These are phyloP conservation scores for Puya raimondii DNA, from an alignment of 176 grass and related monocot species.

Conservation along the genomic window DNA sequence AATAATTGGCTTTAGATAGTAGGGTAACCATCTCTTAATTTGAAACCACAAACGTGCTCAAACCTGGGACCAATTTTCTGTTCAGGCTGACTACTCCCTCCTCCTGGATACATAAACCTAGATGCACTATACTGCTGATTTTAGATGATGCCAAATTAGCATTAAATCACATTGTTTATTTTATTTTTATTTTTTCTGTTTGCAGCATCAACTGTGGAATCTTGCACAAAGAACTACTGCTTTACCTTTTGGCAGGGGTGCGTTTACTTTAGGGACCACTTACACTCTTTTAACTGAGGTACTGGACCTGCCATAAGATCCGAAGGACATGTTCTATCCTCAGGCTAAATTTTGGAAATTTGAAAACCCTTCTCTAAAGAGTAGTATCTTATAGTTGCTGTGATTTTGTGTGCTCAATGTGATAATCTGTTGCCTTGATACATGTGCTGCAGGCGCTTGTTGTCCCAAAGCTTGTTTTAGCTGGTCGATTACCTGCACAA, in stretches of 20 bases:
- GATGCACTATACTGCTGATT: too few species aligned
- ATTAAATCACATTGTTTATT: background rate
- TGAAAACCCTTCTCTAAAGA: background rate
- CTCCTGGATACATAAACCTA: too few species aligned
- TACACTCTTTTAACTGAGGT: conserved; percentile 91
- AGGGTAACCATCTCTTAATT: too few species aligned
- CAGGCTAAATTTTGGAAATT: background rate
- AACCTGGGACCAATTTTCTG: too few species aligned
- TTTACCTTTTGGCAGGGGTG: conserved; percentile 86
- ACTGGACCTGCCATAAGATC: conserved; percentile 11
- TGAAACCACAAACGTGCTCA: too few species aligned
- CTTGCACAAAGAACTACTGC: conserved; percentile 95
- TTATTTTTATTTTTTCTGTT: conserved; percentile 1
- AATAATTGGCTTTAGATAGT: too few species aligned
- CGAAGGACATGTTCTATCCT: background rate
- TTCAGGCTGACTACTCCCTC: too few species aligned
- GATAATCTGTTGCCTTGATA: background rate
- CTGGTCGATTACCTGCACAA: conserved; percentile 87
- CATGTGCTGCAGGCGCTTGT: conserved; percentile 49
- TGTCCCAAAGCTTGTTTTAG: conserved; percentile 88
- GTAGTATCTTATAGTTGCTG: background rate
- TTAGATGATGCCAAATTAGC: background rate
- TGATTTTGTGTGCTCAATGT: background rate
- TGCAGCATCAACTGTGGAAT: conserved; percentile 95
- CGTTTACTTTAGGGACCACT: conserved; percentile 93